Percentiles rank a stretch among this genome's conserved stretches.
phyloP scores from a whole-genome alignment of 2,329 filamentous ascomycete species.

The Didymella pomorum region DNA sequence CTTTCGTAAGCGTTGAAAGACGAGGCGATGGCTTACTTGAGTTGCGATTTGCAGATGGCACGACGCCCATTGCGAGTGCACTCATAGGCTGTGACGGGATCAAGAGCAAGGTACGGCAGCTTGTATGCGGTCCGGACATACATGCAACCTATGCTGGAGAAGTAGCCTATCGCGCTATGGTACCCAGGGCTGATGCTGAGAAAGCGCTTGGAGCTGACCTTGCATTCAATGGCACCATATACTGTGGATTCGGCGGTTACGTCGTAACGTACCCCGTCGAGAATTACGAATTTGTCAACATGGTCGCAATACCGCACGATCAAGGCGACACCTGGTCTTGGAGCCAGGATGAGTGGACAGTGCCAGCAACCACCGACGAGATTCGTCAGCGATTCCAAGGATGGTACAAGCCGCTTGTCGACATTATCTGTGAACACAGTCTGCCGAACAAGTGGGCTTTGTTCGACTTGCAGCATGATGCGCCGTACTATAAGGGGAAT shows the following conservation, averaged over 20 bases:
- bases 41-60: constrained; percentile 48
- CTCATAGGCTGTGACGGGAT: constrained; percentile 60
- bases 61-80: constrained; percentile 47
- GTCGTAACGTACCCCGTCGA: constrained; percentile 33
- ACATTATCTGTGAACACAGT: constrained; percentile 22
- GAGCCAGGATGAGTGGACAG: constrained; percentile 23
- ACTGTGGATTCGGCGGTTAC: constrained; percentile 28
- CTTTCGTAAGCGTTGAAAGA: constrained; percentile 33
- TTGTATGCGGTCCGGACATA: constrained; percentile 26
- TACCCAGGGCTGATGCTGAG: constrained; percentile 48
- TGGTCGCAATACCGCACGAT: constrained; percentile 31
- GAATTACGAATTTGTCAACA: constrained; percentile 28
- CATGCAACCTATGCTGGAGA: constrained; percentile 33
- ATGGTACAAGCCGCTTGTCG: constrained; percentile 17
- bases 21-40: constrained; percentile 49
- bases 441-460: constrained; percentile 33
- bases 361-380: constrained; percentile 26
- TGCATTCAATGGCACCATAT: constrained; percentile 40
- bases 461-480: constrained; percentile 28
- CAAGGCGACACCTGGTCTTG: constrained; percentile 23
- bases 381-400: constrained; percentile 29
- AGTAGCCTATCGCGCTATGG: constrained; percentile 39
- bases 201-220: constrained; percentile 45
- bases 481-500: constrained; percentile 26
- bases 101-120: constrained; percentile 41